phyloP scores from a whole-genome alignment of 2,329 filamentous ascomycete genomes.

The Phyllosticta citriasiana region DNA sequence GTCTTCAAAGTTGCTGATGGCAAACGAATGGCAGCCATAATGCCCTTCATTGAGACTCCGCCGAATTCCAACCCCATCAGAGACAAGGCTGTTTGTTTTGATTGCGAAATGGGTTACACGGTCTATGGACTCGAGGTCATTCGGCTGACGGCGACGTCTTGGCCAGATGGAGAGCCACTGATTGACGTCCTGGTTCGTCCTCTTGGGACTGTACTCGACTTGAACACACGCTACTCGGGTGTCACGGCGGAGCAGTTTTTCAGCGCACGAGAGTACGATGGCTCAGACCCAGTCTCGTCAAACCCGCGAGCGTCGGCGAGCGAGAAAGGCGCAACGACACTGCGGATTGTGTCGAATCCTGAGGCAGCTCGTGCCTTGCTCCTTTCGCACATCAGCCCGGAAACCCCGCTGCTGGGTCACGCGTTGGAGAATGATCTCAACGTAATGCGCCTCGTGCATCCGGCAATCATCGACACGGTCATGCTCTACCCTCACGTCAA shows the following conservation, averaged over 20 bases:
- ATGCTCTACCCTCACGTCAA: slow-evolving; percentile 69
- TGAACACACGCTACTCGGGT: slow-evolving; percentile 88
- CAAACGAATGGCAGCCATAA: slow-evolving; percentile 63
- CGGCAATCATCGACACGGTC: slow-evolving; percentile 74
- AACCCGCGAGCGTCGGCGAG: slow-evolving; percentile 12
- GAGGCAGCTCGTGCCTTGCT: slow-evolving; percentile 65
- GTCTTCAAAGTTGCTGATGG: slow-evolving; percentile 77
- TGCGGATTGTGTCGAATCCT: slow-evolving; percentile 70
- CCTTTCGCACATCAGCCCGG: slow-evolving; percentile 62
- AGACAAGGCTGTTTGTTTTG: slow-evolving; percentile 65
- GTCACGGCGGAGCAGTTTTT: slow-evolving; percentile 69
- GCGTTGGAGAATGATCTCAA: slow-evolving; percentile 95
- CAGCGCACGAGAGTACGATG: slow-evolving; percentile 41
- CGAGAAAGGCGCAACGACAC: slow-evolving; percentile 21
- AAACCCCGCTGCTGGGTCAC: slow-evolving; percentile 82
- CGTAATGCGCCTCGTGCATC: slow-evolving; percentile 71
- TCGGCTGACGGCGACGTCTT: slow-evolving; percentile 77
- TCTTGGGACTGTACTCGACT: slow-evolving; percentile 71
- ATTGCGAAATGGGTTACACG: slow-evolving; percentile 98
- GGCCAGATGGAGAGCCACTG: slow-evolving; percentile 66
- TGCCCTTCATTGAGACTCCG: slow-evolving; percentile 75
- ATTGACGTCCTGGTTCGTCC: slow-evolving; percentile 81
- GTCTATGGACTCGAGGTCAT: slow-evolving; percentile 80
- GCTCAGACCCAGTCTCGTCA: background rate
- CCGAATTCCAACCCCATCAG: slow-evolving; percentile 40